Evolutionary conservation across 2,329 filamentous ascomycete species (phyloP).

Genomic region (Microsporum canis): DNA sequence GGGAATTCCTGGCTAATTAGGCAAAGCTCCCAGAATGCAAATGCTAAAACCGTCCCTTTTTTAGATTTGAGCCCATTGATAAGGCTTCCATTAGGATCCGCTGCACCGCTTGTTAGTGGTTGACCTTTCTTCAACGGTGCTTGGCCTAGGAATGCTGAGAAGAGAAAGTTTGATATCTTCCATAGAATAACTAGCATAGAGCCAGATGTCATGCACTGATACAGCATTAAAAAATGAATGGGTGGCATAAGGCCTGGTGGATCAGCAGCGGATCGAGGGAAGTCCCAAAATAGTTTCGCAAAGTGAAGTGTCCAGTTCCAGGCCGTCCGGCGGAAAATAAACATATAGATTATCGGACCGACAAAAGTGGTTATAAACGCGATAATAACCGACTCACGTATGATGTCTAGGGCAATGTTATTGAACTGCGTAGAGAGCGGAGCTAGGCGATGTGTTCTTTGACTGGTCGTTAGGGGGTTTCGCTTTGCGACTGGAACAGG

Average conservation of each 20-base stretch:
- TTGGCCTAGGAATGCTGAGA: constrained; percentile 68
- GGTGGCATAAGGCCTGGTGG: constrained; percentile 47
- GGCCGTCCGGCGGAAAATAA: constrained; percentile 49
- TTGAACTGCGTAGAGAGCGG: constrained; percentile 32
- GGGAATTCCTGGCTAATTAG: constrained; percentile 65
- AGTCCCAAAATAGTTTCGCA: constrained; percentile 60
- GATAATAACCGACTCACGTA: constrained; percentile 26
- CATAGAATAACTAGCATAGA: constrained; percentile 60
- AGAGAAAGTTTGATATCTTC: constrained; percentile 64
- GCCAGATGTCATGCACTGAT: constrained; percentile 49
- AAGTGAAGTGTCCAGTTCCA: constrained; percentile 63
- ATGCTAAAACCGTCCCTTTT: constrained; percentile 64
- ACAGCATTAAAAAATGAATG: constrained; percentile 42
- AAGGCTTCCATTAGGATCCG: constrained; percentile 83
- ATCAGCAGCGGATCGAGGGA: constrained; percentile 57
- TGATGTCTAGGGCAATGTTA: constrained; percentile 20
- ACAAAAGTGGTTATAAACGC: constrained; percentile 34
- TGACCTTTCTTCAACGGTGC: constrained; percentile 74
- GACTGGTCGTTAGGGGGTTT: constrained; percentile 22
- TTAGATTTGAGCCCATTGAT: constrained; percentile 74
- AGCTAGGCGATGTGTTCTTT: constrained; percentile 27
- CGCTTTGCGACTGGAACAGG: constrained; percentile 37
- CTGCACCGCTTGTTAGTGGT: constrained; percentile 72
- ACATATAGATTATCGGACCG: constrained; percentile 49
- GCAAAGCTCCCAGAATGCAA: constrained; percentile 84